Percentiles rank a stretch among this genome's conserved stretches.
These are phyloP conservation scores for Kodamaea kaohsiungensis DNA, from an alignment of 805 yeast genomes.

Conservation along the genomic window DNA sequence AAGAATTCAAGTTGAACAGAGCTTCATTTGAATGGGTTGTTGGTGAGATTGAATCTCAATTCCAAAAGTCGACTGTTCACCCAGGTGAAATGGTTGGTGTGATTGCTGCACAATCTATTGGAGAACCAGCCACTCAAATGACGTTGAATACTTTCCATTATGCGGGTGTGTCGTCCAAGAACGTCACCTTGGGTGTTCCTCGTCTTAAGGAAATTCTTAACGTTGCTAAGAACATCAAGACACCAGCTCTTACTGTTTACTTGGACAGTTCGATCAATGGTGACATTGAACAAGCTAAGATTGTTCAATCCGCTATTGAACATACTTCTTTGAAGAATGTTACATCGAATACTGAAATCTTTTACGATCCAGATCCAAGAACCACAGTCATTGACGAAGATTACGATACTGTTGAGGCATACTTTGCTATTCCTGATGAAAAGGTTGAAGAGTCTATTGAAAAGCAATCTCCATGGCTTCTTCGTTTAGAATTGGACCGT, in stretches of 20 bases:
- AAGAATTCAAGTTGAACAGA: constrained; percentile 82
- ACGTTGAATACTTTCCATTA: constrained; percentile 96
- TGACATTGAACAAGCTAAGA: constrained; percentile 92
- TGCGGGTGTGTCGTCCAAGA: constrained; percentile 97
- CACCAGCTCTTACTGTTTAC: constrained; percentile 99
- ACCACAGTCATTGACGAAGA: constrained; percentile 96
- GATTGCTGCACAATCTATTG: constrained; percentile 95
- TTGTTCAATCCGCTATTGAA: constrained; percentile 94
- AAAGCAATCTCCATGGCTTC: constrained; percentile 96
- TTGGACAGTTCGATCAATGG: constrained; percentile 75
- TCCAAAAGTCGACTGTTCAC: constrained; percentile 86
- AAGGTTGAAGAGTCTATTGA: constrained; percentile 92
- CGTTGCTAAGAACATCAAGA: constrained; percentile 97
- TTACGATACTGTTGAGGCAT: constrained; percentile 94
- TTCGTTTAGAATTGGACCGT: constrained; percentile 95
- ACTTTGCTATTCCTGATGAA: constrained; percentile 97
- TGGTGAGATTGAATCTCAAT: constrained; percentile 92
- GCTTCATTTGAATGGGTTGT: constrained; percentile 94
- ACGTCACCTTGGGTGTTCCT: constrained; percentile 95
- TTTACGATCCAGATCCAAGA: constrained; percentile 97
- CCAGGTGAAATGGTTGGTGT: constrained; percentile 99
- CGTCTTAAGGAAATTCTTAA: constrained; percentile 97
- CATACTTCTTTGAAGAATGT: constrained; percentile 94
- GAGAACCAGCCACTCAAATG: constrained; percentile 99
- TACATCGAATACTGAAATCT: constrained; percentile 96